phyloP scores from a whole-genome alignment of 305 asterid genomes.

The Solanum hybrid region DNA sequence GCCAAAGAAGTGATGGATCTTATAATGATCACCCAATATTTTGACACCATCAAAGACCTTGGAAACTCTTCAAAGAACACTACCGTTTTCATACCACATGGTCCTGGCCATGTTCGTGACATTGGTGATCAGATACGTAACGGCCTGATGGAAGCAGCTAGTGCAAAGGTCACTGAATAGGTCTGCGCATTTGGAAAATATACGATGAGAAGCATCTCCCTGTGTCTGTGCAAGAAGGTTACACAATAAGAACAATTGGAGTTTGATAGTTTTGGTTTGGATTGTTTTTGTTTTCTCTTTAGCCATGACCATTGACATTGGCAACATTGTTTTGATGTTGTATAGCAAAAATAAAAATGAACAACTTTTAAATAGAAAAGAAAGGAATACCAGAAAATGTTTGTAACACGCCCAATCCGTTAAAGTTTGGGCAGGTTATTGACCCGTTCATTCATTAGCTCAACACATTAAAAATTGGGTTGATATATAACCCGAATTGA shows the following conservation, averaged over 20 bases:
- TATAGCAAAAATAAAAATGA: background rate
- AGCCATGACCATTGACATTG: background rate
- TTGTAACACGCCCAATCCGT: background rate
- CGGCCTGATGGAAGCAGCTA: constrained; percentile 80
- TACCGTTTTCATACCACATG: too few relatives aligned
- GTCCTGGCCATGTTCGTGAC: too few relatives aligned
- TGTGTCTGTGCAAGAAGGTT: background rate
- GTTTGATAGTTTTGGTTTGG: background rate
- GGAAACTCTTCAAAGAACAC: too few relatives aligned
- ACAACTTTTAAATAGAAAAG: background rate
- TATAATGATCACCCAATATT: too few relatives aligned
- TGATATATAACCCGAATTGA: too few relatives aligned
- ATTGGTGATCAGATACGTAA: constrained; percentile 4
- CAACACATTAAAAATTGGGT: too few relatives aligned
- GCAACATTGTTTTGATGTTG: background rate
- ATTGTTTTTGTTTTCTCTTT: constrained; percentile 3
- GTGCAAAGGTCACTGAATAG: constrained; percentile 32
- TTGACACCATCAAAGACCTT: too few relatives aligned
- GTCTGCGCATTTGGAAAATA: background rate
- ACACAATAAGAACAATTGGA: background rate
- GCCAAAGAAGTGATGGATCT: too few relatives aligned
- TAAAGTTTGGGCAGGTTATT: too few relatives aligned
- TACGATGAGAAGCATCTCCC: background rate
- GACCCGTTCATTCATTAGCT: too few relatives aligned
- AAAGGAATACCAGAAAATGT: background rate